Evolutionary conservation across 2,329 filamentous ascomycete species (phyloP).

Genomic region (Aspergillus ochraceus): DNA sequence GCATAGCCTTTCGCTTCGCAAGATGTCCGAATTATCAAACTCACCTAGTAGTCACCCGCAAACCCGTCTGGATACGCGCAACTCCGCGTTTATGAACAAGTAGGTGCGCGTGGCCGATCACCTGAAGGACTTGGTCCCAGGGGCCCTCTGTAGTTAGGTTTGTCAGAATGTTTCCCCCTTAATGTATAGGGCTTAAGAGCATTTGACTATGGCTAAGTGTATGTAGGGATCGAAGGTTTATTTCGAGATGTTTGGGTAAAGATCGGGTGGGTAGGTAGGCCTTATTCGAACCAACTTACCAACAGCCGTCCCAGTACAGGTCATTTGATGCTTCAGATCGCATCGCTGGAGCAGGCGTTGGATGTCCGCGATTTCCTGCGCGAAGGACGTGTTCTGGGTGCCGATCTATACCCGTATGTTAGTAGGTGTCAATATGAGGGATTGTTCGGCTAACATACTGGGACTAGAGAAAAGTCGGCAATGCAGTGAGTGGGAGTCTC

Average conservation of each 20-base stretch:
- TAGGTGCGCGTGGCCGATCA: conserved; percentile 76
- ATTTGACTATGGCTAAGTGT: too few species aligned
- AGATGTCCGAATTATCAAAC: background rate
- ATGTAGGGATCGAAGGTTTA: too few species aligned
- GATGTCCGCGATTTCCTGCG: conserved; percentile 78
- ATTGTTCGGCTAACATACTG: conserved; percentile 35
- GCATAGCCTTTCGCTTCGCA: background rate
- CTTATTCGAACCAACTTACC: conserved; percentile 52
- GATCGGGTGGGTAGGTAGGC: too few species aligned
- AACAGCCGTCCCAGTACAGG: conserved; percentile 84
- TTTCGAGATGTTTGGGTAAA: background rate
- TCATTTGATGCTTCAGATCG: conserved; percentile 77
- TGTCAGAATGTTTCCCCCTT: background rate
- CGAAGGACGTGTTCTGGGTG: conserved; percentile 68
- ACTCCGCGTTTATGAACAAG: conserved; percentile 71
- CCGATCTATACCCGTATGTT: conserved; percentile 55
- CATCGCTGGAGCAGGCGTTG: conserved; percentile 76
- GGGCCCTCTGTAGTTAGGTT: conserved; percentile 65
- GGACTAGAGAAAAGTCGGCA: conserved; percentile 84
- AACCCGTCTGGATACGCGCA: conserved; percentile 79
- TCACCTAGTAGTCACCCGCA: conserved; percentile 75
- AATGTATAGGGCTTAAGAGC: too few species aligned
- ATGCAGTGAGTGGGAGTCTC: conserved; percentile 69
- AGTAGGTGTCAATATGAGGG: background rate
- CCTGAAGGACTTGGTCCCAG: conserved; percentile 79